Evolutionary conservation across 2,329 filamentous ascomycete species (phyloP).

Genomic region (Penicillium sp.): DNA sequence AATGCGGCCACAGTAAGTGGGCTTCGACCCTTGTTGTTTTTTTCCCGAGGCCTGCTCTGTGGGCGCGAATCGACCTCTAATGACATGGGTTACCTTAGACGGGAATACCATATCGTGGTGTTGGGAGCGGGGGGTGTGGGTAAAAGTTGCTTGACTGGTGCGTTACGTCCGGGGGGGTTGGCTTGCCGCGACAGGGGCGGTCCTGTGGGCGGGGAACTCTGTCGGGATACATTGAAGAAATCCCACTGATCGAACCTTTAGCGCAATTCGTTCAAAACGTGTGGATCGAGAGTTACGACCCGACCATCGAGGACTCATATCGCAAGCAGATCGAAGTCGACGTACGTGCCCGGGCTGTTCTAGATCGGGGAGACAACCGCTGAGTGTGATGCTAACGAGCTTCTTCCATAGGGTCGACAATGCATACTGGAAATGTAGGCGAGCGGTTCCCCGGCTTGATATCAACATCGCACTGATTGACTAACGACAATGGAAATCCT

Average conservation of each 20-base stretch:
- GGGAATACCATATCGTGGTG: conserved; percentile 78
- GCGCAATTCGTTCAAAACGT: conserved; percentile 92
- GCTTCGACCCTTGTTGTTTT: neutral
- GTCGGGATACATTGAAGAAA: neutral
- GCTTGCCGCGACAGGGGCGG: neutral
- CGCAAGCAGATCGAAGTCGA: conserved; percentile 85
- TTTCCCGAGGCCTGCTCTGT: neutral
- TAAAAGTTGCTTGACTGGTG: conserved; percentile 88
- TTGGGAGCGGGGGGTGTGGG: conserved; percentile 81
- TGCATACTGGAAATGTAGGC: conserved; percentile 82
- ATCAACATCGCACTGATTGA: neutral
- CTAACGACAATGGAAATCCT: neutral
- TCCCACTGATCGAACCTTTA: conserved; percentile 32
- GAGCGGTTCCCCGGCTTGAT: neutral
- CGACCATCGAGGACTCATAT: conserved; percentile 83
- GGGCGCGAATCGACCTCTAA: neutral
- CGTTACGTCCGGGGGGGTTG: neutral
- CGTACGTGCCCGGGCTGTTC: conserved; percentile 50
- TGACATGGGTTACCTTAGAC: conserved; percentile 40
- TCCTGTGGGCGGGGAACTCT: neutral
- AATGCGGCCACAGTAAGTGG: conserved; percentile 37
- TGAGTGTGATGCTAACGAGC: neutral
- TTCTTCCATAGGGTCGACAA: conserved; percentile 64
- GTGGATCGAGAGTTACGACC: conserved; percentile 88
- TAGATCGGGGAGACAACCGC: neutral